Evolutionary conservation across 2,329 filamentous ascomycete genomes (phyloP), one percentile per base, ranked within the genome.

Genomic region (Phoma sp.): DNA sequence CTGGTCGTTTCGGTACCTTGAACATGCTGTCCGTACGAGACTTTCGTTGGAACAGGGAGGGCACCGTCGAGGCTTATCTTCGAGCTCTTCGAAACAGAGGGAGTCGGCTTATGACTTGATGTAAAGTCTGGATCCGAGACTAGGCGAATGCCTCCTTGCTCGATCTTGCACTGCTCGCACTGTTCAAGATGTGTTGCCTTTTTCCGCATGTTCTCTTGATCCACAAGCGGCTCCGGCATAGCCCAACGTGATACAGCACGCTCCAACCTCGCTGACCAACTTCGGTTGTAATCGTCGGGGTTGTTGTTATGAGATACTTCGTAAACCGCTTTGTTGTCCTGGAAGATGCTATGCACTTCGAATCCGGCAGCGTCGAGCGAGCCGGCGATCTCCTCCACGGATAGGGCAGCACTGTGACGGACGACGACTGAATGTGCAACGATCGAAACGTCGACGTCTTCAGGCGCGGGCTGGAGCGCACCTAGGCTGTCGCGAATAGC

Each of bases 351-450:
- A 61, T 80, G 81, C 20, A 87, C 74, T 43, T 88, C 84, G 67
- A 87, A 88, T 14, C 84, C 85, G 26, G 80, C 81, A 47, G 81
- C 77, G 51, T 85, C 80, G 17, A 89, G 79, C 7, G 81, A 77
- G 37, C 66, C 62, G 7, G 66, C 61, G 28, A 80, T 78, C 25
- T 75, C 71, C 2, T 77, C 68, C 25, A 80, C 60, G 18, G 78
- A 64, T 38, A 77, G 67, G 53, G 73, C 73, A 55, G 78, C 65
- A 38, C 64, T 66, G 72, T 88, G 86, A 62, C 81, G 78, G 58
- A 88, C 78, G 26, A 85, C 86, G 61, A 91, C 84, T 56, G 85
- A 85, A 42, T 89, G 89, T 32, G 87, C 88, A 65, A 91, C 83
- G 56, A 91, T 84, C 60, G 89, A 91, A 55, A 87, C 84, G 58